Percentiles rank a stretch among this genome's conserved stretches.
phyloP scores from a whole-genome alignment of 345 rosid species.

The Eucalyptus rudis region DNA sequence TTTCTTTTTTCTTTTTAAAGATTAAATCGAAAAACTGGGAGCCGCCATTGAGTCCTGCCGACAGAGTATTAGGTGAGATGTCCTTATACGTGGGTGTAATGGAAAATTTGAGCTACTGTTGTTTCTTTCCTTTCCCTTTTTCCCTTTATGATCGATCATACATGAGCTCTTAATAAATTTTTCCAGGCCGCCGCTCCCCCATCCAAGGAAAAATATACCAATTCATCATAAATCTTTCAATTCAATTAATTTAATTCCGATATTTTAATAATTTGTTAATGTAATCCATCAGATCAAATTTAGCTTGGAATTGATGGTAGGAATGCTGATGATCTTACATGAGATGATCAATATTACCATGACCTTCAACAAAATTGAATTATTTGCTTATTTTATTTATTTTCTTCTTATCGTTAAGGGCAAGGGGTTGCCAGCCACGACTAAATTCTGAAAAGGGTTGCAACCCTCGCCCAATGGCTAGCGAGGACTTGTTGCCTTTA shows the following conservation, averaged over 20 bases:
- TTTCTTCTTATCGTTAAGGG: background rate
- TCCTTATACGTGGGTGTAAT: background rate
- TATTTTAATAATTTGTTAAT: no score
- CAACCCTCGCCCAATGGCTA: background rate
- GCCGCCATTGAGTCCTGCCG: background rate
- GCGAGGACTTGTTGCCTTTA: background rate
- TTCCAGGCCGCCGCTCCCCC: background rate
- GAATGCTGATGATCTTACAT: no score
- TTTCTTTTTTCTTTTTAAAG: background rate
- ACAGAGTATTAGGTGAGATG: background rate
- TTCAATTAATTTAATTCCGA: no score
- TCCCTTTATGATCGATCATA: background rate
- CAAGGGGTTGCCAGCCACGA: fast-evolving
- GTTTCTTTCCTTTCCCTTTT: background rate
- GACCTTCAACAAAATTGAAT: background rate
- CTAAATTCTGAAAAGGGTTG: background rate
- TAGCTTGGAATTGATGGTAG: fast-evolving
- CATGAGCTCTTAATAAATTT: background rate
- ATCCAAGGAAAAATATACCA: background rate
- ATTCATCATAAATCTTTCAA: no score
- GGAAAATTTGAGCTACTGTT: background rate
- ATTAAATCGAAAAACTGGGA: background rate
- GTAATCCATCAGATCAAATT: background rate
- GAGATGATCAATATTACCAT: fast-evolving
- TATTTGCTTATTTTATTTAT: no score